Percentiles rank a stretch among this genome's conserved stretches.
Conservation (phyloP, 2,329 filamentous ascomycete genomes). For the Colletotrichum tofieldiae region DNA sequence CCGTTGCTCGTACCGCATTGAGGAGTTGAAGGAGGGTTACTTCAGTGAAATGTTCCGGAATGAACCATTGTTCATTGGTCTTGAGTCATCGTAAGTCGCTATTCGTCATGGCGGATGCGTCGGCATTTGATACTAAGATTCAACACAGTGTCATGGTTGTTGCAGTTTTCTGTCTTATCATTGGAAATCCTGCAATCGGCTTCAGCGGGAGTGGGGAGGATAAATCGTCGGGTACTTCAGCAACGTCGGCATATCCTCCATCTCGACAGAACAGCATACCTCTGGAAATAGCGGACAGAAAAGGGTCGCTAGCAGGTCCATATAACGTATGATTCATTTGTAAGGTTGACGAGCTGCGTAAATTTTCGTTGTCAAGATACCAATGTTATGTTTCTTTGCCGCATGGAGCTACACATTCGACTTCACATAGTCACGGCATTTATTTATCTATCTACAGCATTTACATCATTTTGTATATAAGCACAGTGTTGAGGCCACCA, state of each 20-base stretch:
- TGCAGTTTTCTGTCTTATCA: conserved; percentile 31
- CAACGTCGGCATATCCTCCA: not conserved
- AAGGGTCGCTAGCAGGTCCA: not conserved
- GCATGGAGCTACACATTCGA: no score
- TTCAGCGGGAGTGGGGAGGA: not conserved
- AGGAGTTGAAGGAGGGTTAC: conserved; percentile 72
- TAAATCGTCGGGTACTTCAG: not conserved
- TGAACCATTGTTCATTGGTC: conserved; percentile 59
- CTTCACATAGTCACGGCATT: no score
- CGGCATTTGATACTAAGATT: not conserved
- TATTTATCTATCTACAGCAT: no score
- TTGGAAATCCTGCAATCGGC: conserved; percentile 33
- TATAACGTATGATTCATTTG: not conserved
- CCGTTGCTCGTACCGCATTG: conserved; percentile 71
- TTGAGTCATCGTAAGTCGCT: conserved; percentile 56
- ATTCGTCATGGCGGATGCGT: accelerated
- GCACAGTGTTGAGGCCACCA: no score
- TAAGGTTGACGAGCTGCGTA: not conserved
- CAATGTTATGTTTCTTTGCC: not conserved
- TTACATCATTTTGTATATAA: no score
- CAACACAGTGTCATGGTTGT: conserved; percentile 25
- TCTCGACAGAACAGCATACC: not conserved
- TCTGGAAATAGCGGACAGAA: not conserved
- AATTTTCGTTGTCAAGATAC: not conserved
- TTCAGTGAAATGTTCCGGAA: conserved; percentile 62